Conservation (phyloP, 2,329 filamentous ascomycete genomes). For the Ascocoryne sarcoides region DNA sequence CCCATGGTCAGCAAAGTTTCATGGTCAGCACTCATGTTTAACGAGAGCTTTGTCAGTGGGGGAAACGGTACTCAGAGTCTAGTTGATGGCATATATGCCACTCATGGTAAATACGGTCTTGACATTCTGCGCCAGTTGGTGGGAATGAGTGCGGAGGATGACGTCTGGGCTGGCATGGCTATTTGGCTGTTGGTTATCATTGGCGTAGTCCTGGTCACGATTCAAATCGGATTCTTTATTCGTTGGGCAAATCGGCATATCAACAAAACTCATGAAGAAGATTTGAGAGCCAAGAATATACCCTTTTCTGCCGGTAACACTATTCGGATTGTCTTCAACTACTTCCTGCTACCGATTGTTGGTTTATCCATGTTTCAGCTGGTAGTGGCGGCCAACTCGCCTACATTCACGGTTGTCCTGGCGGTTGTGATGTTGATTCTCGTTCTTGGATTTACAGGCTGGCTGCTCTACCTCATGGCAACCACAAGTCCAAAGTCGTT, state of each 20-base stretch:
- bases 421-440: slow-evolving; percentile 67
- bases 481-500: slow-evolving; percentile 74
- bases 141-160: slow-evolving; percentile 65
- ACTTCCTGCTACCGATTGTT: slow-evolving; percentile 79
- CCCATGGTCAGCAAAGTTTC: slow-evolving; percentile 78
- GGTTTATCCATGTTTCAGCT: slow-evolving; percentile 87
- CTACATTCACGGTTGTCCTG: slow-evolving; percentile 61
- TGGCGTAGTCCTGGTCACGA: slow-evolving; percentile 54
- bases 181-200: slow-evolving; percentile 80
- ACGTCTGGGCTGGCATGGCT: slow-evolving; percentile 93
- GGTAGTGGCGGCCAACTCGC: slow-evolving; percentile 61
- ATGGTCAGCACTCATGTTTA: slow-evolving; percentile 91
- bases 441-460: slow-evolving; percentile 64
- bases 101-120: slow-evolving; percentile 70
- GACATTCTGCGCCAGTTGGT: slow-evolving; percentile 71
- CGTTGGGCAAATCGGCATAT: slow-evolving; percentile 70
- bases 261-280: slow-evolving; percentile 68
- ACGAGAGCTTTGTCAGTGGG: slow-evolving; percentile 73
- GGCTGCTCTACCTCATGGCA: slow-evolving; percentile 74
- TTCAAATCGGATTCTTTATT: slow-evolving; percentile 66
- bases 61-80: slow-evolving; percentile 57
- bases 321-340: slow-evolving; percentile 84
- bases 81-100: slow-evolving; percentile 78
- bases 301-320: slow-evolving; percentile 76
- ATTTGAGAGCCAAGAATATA: slow-evolving; percentile 82